phyloP scores from a whole-genome alignment of 2,329 filamentous ascomycete species.

The Phyllosticta citribraziliensis region DNA sequence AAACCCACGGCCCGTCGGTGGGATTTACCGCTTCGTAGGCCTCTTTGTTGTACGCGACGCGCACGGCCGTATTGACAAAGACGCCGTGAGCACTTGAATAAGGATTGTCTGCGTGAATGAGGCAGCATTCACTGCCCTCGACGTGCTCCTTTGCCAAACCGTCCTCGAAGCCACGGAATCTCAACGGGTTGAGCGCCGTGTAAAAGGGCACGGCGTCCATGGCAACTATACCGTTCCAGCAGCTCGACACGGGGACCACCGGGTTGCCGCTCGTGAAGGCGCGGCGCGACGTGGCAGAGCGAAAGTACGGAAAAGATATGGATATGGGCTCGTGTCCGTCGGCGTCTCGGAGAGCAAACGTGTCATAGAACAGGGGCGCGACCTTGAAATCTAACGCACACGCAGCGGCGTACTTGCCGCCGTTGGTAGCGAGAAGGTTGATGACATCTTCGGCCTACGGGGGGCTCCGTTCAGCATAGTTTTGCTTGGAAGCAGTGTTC shows the following conservation, averaged over 20 bases:
- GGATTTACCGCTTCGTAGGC: constrained; percentile 19
- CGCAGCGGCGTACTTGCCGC: constrained; percentile 50
- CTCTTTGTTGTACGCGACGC: constrained; percentile 51
- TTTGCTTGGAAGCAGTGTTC: not conserved
- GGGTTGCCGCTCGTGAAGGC: constrained; percentile 45
- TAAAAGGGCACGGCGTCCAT: constrained; percentile 50
- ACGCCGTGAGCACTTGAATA: constrained; percentile 45
- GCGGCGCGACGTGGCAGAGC: constrained; percentile 39
- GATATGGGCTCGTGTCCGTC: constrained; percentile 42
- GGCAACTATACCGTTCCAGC: constrained; percentile 56
- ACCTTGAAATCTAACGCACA: constrained; percentile 52
- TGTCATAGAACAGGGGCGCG: constrained; percentile 50
- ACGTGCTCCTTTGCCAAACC: constrained; percentile 51
- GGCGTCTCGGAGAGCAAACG: constrained; percentile 49
- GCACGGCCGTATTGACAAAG: constrained; percentile 59
- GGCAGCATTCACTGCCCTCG: constrained; percentile 71
- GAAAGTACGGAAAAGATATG: constrained; percentile 52
- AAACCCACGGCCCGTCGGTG: constrained; percentile 11
- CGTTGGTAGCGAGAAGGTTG: constrained; percentile 46
- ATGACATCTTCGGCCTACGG: constrained; percentile 45
- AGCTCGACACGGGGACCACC: constrained; percentile 51
- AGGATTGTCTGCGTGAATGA: constrained; percentile 64
- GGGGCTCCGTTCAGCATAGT: too few relatives aligned
- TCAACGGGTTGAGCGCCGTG: constrained; percentile 12
- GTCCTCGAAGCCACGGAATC: constrained; percentile 57